Percentiles rank a stretch among this genome's conserved stretches.
Conservation (phyloP, 495 filamentous ascomycete species). For the Hapsidospora chrysogenum region DNA sequence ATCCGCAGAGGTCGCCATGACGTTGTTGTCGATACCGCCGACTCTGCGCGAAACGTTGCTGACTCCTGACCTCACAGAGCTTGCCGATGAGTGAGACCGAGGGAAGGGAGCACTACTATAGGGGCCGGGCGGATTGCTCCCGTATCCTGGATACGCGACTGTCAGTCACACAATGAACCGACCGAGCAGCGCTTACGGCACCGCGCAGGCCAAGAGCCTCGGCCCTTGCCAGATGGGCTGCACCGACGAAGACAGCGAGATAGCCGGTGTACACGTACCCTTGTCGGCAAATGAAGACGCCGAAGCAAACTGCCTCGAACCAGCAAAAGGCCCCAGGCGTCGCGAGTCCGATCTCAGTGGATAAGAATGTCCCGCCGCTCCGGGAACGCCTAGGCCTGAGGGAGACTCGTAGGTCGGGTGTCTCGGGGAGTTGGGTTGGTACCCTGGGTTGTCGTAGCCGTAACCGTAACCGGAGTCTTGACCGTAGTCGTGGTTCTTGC, state of each 20-base stretch:
- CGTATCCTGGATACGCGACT: too few relatives aligned
- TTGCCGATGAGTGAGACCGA: slow-evolving; percentile 22
- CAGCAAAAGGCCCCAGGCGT: neutral
- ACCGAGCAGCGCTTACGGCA: too few relatives aligned
- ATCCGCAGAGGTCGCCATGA: slow-evolving; percentile 62
- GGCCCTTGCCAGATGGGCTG: too few relatives aligned
- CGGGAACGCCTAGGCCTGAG: neutral
- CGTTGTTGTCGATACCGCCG: slow-evolving; percentile 9
- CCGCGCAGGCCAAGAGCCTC: neutral
- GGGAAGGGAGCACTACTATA: slow-evolving; percentile 27
- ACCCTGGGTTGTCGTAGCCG: neutral
- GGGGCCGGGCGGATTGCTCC: too few relatives aligned
- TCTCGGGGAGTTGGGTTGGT: neutral
- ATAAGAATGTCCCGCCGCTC: neutral
- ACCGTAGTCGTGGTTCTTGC: neutral
- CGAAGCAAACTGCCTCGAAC: neutral
- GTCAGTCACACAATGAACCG: too few relatives aligned
- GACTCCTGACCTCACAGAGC: slow-evolving; percentile 20
- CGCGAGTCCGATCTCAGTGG: neutral
- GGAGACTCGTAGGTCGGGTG: neutral
- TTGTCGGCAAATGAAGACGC: neutral
- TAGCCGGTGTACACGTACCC: neutral
- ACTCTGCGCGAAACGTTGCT: slow-evolving; percentile 12
- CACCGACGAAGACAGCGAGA: neutral
- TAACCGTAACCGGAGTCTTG: neutral